Percentiles rank a stretch among this genome's conserved stretches.
Evolutionary conservation across 129 eudicot genomes (phyloP).

Genomic region (Chrysanthemum seticuspe): DNA sequence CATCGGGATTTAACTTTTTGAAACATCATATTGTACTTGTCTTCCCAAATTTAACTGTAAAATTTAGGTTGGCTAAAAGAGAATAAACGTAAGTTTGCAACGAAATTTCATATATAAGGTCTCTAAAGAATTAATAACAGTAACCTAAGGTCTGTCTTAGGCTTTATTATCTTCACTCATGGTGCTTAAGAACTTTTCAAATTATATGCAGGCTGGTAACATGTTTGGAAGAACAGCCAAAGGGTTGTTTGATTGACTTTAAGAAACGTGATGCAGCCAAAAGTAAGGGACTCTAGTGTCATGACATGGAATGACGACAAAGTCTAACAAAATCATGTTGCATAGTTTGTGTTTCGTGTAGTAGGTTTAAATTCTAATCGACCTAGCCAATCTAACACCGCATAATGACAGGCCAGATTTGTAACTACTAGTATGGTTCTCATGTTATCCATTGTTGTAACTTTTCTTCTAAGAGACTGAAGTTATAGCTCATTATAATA

Average conservation of each 20-base stretch:
- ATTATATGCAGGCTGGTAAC: constrained; percentile 58
- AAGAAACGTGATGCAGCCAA: neutral
- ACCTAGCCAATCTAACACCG: neutral
- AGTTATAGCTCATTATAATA: neutral
- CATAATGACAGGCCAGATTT: neutral
- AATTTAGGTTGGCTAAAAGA: no score
- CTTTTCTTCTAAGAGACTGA: neutral
- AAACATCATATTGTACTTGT: neutral
- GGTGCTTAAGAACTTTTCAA: neutral
- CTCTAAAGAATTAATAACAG: no score
- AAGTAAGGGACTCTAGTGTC: no score
- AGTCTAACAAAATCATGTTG: neutral
- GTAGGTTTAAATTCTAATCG: neutral
- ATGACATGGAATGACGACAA: no score
- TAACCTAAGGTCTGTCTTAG: neutral
- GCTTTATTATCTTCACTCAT: neutral
- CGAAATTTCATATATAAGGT: no score
- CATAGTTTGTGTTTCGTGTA: neutral
- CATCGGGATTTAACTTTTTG: neutral
- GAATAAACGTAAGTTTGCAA: no score
- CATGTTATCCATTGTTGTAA: neutral
- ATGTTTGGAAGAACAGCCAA: constrained; percentile 81
- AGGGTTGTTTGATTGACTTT: constrained; percentile 50
- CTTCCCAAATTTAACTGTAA: neutral
- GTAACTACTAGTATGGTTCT: neutral